Evolutionary conservation across 257 asterid genomes (phyloP).

Genomic region (Solanum corneliomulleri): DNA sequence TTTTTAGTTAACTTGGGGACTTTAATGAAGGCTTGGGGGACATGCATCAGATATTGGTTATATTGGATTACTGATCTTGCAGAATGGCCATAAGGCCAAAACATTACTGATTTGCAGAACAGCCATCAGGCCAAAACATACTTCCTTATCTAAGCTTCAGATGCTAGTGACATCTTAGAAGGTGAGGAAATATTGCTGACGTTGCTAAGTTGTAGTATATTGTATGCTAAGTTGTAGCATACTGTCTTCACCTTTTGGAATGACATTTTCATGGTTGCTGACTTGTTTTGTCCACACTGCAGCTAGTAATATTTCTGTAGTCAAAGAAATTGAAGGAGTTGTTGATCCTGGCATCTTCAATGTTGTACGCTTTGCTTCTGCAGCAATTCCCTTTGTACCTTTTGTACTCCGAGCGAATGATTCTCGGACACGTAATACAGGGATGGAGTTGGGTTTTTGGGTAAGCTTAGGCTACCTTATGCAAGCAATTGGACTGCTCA

Average conservation of each 20-base stretch:
- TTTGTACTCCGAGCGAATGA: neutral
- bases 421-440: neutral
- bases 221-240: neutral
- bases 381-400: neutral
- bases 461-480: neutral
- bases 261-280: neutral
- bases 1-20: too few relatives aligned
- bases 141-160: too few relatives aligned
- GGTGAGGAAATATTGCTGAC: too few relatives aligned
- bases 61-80: too few relatives aligned
- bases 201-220: too few relatives aligned
- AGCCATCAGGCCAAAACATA: too few relatives aligned
- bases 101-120: too few relatives aligned
- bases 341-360: neutral
- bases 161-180: too few relatives aligned
- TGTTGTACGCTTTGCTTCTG: neutral
- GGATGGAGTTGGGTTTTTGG: neutral
- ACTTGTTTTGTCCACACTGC: neutral
- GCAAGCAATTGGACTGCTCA: neutral
- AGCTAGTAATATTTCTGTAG: neutral
- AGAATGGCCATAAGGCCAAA: too few relatives aligned
- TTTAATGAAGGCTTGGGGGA: too few relatives aligned
- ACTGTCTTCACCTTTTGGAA: neutral
- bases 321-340: neutral
- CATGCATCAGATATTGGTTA: too few relatives aligned